phyloP scores from a whole-genome alignment of 495 filamentous ascomycete genomes.

The Penicillium argentinense region DNA sequence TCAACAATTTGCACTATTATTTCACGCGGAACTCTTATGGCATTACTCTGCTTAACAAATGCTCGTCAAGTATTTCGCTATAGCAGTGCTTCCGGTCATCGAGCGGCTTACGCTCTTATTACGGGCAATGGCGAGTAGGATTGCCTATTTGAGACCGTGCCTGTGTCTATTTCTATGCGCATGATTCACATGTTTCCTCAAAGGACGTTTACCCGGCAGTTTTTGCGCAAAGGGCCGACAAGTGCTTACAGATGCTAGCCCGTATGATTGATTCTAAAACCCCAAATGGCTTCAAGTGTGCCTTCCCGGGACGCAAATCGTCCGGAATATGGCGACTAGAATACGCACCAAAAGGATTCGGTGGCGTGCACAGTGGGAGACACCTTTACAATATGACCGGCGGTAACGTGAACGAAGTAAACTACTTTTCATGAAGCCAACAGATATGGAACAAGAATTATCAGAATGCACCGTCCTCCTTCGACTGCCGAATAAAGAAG shows the following conservation, averaged over 20 bases:
- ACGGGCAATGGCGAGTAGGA: constrained; percentile 2
- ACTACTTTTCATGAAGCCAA: constrained; percentile 2
- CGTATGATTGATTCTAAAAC: constrained; percentile 5
- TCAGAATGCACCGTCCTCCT: neutral
- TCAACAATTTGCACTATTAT: neutral
- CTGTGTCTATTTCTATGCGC: constrained; percentile 1
- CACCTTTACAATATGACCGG: constrained; percentile 11
- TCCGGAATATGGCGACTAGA: constrained; percentile 1
- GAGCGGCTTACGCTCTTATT: constrained; percentile 4
- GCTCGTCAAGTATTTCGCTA: neutral
- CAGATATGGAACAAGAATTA: neutral
- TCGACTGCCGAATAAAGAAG: constrained; percentile 2
- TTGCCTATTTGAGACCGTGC: constrained; percentile 5
- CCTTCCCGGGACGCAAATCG: constrained; percentile 5
- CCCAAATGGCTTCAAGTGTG: constrained; percentile 5
- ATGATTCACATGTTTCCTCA: constrained; percentile 1
- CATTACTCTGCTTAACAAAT: constrained; percentile 4
- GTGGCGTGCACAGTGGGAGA: constrained; percentile 3
- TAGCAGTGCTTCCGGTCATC: constrained; percentile 5
- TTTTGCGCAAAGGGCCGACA: constrained; percentile 1
- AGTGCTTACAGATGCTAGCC: constrained; percentile 5
- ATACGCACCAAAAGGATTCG: constrained; percentile 7
- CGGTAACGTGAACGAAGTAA: constrained; percentile 5
- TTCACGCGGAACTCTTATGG: neutral
- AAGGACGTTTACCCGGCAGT: constrained; percentile 2